Evolutionary conservation across 805 yeast genomes (phyloP), one percentile per base, ranked within the genome.

Genomic region (Metschnikowia koreensis): DNA sequence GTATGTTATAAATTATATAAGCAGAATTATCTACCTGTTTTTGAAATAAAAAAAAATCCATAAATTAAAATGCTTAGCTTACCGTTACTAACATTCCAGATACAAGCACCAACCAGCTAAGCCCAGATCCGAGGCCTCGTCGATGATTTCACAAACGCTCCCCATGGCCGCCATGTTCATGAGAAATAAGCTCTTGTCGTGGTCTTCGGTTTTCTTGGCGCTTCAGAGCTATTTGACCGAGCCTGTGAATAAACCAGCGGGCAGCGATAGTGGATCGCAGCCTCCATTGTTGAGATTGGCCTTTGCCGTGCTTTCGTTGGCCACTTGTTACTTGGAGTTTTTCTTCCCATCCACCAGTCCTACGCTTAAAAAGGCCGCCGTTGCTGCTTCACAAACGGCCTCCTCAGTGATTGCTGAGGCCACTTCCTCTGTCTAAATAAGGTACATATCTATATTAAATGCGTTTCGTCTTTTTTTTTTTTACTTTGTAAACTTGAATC

Each of bases 131-230:
- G 77, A 76, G 53, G 71, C 77, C 7, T 64, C 78, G 1, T 71
- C 76, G 10, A 71, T 79, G 66, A 69, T 80, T 43, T 67, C 80
- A 40, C 87, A 80, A 65, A 73, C 84, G 15, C 77, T 83, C 69
- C 87, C 87, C 33, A 80, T 83, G 84, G 84, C 84, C 3, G 87
- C 87, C 44, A 81, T 83, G 82, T 82, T 83, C 66, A 74, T 83
- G 80, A 48, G 76, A 60, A 80, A 81, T 64, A 81, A 79, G 61
- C 66, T 81, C 55, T 65, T 81, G 59, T 72, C 84, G 11, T 81
- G 87, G 87, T 68, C 83, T 22, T 67, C 86, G 3, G 61, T 82
- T 26, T 72, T 82, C 52, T 74, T 80, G 53, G 73, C 82, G 5
- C 59, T 81, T 27, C 82, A 77, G 58, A 55, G 79, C 1, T 81